phyloP scores from a whole-genome alignment of 106 monocot species.

The Ottelia alismoides region DNA sequence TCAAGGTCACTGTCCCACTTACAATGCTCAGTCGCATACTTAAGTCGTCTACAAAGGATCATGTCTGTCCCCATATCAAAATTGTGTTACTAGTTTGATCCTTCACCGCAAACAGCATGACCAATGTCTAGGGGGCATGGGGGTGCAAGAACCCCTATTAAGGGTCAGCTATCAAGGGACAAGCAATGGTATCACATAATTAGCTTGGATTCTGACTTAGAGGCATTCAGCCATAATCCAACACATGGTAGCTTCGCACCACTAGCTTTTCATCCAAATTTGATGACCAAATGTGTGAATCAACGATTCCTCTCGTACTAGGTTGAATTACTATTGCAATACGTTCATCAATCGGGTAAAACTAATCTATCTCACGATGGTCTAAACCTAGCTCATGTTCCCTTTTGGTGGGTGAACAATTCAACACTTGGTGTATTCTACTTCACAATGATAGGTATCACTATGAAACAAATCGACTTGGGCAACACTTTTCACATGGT shows the following conservation, averaged over 20 bases:
- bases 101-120: background rate
- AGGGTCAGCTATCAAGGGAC: background rate
- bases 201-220: constrained; percentile 6
- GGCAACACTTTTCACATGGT: no score
- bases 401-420: constrained; percentile 16
- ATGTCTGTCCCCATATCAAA: background rate
- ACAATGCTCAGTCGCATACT: constrained; percentile 18
- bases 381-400: constrained; percentile 13
- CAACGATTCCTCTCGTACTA: background rate
- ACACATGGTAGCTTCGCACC: constrained; percentile 11
- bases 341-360: constrained; percentile 1
- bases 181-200: background rate
- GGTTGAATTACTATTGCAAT: background rate
- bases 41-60: constrained; percentile 19
- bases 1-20: constrained; percentile 22
- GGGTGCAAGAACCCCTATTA: background rate
- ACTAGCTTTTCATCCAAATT: background rate
- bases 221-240: constrained; percentile 3
- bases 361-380: constrained; percentile 2
- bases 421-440: constrained; percentile 16
- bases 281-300: constrained; percentile 1
- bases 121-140: background rate
- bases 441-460: constrained; percentile 13
- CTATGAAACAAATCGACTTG: no score
- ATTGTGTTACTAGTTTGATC: background rate